phyloP scores from a whole-genome alignment of 257 asterid species.

The Fraxinus cuspidata region DNA sequence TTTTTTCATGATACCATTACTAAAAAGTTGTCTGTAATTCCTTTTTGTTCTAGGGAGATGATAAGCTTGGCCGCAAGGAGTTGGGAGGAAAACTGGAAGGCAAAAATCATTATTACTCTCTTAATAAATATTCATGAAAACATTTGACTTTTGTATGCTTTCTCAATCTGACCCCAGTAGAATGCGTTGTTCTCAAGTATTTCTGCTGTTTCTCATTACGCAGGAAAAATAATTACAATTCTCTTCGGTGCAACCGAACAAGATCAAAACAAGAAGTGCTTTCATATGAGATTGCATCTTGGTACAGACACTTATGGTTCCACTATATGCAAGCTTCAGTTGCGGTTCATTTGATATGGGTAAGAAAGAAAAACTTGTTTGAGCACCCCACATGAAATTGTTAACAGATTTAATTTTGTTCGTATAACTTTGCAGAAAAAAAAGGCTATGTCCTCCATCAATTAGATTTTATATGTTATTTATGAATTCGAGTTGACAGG shows the following conservation, averaged over 20 bases:
- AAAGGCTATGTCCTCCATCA: neutral
- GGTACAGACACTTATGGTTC: neutral
- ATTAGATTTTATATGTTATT: neutral
- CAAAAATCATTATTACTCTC: no score
- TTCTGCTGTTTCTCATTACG: no score
- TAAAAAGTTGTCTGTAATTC: neutral
- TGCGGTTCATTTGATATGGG: neutral
- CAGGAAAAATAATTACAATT: no score
- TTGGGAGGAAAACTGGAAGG: no score
- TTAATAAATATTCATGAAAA: no score
- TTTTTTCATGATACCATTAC: neutral
- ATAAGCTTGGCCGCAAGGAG: neutral
- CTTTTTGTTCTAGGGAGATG: neutral
- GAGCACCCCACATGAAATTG: neutral
- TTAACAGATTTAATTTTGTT: neutral
- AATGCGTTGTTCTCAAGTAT: no score
- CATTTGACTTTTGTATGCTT: no score
- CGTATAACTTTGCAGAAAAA: neutral
- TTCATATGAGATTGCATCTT: neutral
- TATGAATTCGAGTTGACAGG: neutral
- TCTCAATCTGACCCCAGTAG: no score
- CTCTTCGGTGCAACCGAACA: neutral
- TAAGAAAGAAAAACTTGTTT: neutral
- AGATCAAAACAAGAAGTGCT: neutral
- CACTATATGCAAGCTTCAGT: neutral